Base-by-base conservation (phyloP, 1,284 basidiomycete genomes). In the Anthracocystis panici-leucophaei region DNA sequence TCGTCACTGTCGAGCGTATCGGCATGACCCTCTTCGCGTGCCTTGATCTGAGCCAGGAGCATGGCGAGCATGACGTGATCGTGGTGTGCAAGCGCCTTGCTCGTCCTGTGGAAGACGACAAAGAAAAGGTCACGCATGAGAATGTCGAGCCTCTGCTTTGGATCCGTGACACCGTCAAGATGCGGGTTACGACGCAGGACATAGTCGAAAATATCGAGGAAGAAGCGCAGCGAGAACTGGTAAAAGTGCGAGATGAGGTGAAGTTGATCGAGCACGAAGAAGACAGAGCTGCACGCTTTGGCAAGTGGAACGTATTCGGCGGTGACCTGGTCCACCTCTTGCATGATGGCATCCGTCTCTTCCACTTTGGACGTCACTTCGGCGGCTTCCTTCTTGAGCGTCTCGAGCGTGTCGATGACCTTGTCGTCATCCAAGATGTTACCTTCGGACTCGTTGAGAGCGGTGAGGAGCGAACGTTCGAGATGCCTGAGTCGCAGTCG, bases 361-460 rank as follows among this genome's bases (percentile, higher is more conserved):
- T 96, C 93, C n/a, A 98, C 96, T 85, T 99, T 99, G 77, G 89
- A 89, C 0, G 94, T 95, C 75, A 99, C 94, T 79, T 98, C 97
- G 20, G 93, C 95, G 3, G 97, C 97, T 87, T 99, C 97, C 63
- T 91, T 90, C 87, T 99, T 99, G 82, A 99, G 88, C 7, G 93
- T 96, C 86, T 99, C 97, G 68, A 99, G 88, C 1, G 96, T 99
- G 75, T 94, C 91, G 77, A 99, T 98, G 76, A 99, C 96, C 86
- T 97, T 98, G 88, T 99, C 97, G 84, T 99, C 96, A 77, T 99
- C 97, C 41, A 99, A 89, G 75, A 99, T 98, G 85, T 97, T 97
- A 62, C 97, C 97, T 0, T 91, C 90, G 0, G 95, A 97, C 79
- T 98, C 96, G 85, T 99, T 99, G 66, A 99, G 90, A 11, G 96